phyloP scores from a whole-genome alignment of 2,329 filamentous ascomycete species.

The Venturia nashicola region DNA sequence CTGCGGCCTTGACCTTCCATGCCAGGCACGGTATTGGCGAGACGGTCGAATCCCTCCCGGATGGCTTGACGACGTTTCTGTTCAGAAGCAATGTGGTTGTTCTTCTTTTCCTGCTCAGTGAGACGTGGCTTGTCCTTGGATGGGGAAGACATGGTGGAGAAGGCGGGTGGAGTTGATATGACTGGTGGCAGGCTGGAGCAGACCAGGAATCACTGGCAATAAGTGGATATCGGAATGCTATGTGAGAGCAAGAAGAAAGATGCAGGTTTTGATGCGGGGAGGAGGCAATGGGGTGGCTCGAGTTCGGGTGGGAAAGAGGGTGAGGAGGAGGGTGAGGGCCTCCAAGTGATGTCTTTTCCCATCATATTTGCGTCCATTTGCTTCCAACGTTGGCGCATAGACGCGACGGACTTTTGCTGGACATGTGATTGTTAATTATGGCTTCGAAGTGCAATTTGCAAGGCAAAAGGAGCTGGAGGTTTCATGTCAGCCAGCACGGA shows the following conservation, averaged over 20 bases:
- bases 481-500: background rate
- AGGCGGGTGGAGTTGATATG: background rate
- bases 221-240: background rate
- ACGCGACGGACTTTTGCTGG: background rate
- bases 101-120: constrained; percentile 59
- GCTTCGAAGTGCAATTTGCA: background rate
- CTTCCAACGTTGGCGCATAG: background rate
- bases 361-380: background rate
- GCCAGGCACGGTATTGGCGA: constrained; percentile 70
- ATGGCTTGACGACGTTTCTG: constrained; percentile 62
- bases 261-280: background rate
- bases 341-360: background rate
- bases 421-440: background rate
- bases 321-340: background rate
- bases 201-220: background rate
- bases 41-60: constrained; percentile 68
- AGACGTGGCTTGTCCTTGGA: constrained; percentile 46
- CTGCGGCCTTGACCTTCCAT: constrained; percentile 73
- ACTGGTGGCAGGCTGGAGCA: background rate
- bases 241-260: background rate
- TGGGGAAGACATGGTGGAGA: constrained; percentile 8
- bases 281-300: background rate
- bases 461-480: background rate
- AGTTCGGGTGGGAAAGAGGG: too few species aligned
- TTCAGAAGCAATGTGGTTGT: constrained; percentile 59